Percentiles rank a stretch among this genome's conserved stretches.
phyloP scores from a whole-genome alignment of 345 rosid species.

The Hypericum androsaemum region DNA sequence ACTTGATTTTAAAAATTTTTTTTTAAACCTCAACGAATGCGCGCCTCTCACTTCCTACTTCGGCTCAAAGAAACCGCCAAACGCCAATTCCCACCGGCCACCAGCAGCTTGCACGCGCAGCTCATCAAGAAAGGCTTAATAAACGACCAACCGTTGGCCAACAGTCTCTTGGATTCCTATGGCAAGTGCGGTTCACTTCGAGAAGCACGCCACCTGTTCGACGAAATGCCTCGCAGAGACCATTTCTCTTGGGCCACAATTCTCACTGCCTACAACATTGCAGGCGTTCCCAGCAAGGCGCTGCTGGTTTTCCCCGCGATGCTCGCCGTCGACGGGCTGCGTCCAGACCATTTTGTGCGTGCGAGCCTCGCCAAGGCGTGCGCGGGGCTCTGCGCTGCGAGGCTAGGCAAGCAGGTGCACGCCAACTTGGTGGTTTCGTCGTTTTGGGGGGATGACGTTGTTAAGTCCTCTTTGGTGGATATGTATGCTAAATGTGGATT shows the following conservation, averaged over 20 bases:
- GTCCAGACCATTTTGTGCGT: constrained; percentile 57
- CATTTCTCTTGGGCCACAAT: constrained; percentile 61
- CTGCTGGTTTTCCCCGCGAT: constrained; percentile 39
- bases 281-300: constrained; percentile 35
- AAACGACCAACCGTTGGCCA: constrained; percentile 27
- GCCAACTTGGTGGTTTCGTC: constrained; percentile 35
- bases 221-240: constrained; percentile 55
- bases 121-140: constrained; percentile 39
- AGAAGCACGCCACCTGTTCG: constrained; percentile 41
- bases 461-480: constrained; percentile 66
- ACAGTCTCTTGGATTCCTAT: constrained; percentile 36
- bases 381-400: constrained; percentile 35
- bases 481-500: constrained; percentile 62
- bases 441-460: constrained; percentile 45
- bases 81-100: constrained; percentile 19
- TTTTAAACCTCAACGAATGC: constrained; percentile 29
- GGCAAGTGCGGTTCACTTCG: constrained; percentile 39
- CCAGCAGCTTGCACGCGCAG: constrained; percentile 39
- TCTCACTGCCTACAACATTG: constrained; percentile 49
- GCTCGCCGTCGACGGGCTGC: constrained; percentile 23
- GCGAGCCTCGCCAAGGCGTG: constrained; percentile 59
- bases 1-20: no score
- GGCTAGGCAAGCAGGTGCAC: constrained; percentile 63
- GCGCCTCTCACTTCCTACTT: constrained; percentile 29
- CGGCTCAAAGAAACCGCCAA: constrained; percentile 36